Percentiles rank a stretch among this genome's conserved stretches.
Conservation (phyloP, 2,329 filamentous ascomycete genomes). For the Fusarium luffae region DNA sequence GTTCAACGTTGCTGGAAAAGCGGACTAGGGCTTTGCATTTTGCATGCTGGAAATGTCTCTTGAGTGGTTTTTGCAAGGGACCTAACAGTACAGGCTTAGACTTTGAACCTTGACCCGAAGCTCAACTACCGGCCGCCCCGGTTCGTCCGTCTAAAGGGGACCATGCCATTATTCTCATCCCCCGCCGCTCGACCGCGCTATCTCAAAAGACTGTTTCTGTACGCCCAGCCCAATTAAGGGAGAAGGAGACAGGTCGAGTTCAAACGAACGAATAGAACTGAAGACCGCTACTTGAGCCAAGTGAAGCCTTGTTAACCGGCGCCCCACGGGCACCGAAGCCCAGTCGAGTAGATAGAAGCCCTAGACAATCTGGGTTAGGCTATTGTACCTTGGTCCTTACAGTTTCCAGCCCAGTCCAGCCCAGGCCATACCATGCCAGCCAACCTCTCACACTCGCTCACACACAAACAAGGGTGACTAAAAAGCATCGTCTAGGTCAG, state of each 20-base stretch:
- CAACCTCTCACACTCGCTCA: background rate
- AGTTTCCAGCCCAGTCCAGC: background rate
- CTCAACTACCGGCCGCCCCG: conserved; percentile 40
- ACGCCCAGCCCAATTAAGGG: conserved; percentile 20
- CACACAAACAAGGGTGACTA: conserved; percentile 3
- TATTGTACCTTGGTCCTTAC: background rate
- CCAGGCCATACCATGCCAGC: conserved; percentile 2
- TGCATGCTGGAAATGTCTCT: conserved; percentile 16
- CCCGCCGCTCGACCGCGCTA: conserved; percentile 27
- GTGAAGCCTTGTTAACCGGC: conserved; percentile 13
- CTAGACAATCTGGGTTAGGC: background rate
- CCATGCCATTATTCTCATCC: background rate
- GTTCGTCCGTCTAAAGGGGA: conserved; percentile 23
- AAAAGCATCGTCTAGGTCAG: background rate
- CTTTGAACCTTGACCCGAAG: background rate
- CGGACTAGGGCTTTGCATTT: conserved; percentile 5
- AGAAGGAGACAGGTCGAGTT: background rate
- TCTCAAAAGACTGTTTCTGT: conserved; percentile 21
- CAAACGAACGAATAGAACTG: conserved; percentile 18
- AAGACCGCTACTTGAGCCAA: conserved; percentile 23
- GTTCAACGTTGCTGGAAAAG: conserved; percentile 1
- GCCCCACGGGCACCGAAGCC: conserved; percentile 17
- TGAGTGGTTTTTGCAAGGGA: conserved; percentile 14
- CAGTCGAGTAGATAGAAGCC: background rate
- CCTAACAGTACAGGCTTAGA: conserved; percentile 2